Evolutionary conservation across 2,329 filamentous ascomycete species (phyloP), one percentile per base, ranked within the genome.

Genomic region (Stemphylium vesicarium): DNA sequence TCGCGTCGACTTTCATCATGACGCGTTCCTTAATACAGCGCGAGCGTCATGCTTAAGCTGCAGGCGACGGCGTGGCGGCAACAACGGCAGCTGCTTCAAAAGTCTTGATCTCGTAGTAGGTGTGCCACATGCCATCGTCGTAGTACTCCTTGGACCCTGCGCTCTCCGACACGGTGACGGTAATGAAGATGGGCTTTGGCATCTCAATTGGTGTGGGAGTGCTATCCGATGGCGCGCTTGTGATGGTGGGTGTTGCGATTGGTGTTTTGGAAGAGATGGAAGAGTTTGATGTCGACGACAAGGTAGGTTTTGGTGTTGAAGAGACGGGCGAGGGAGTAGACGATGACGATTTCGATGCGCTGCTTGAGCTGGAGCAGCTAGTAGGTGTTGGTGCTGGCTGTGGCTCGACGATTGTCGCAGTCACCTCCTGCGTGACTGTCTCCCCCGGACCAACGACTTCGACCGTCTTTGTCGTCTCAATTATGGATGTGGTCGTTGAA

Each of bases 121-220:
- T 80, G 55, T 80, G 77, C 77, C 78, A 80, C 63, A 77, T 60
- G n/a, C 78, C 78, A 46, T 78, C 64, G 52, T 80, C 78, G 52
- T 80, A 80, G 66, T 76, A 79, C 31, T 71, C 61, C 2, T 72
- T 75, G 8, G 74, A 65, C 8, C 52, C 64, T 7, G 60, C 56
- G 9, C 62, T 53, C 20, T 63, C 56, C 2, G 72, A 68, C 12
- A 72, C 57, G 2, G 69, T 70, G 32, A 75, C 60, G 12, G 70
- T 72, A 8, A 73, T 57, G 32, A 73, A 57, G 26, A 66, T 67
- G 2, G 71, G 63, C 55, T 62, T 63, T 7, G 62, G 60, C 5
- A 57, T 68, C 40, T 53, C 38, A 1, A 56, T 54, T 16, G 67
- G 49, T 20, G 46, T 58, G 12, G 64, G 60, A 9, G 41, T 43